Percentiles rank a stretch among this genome's conserved stretches.
phyloP scores from a whole-genome alignment of 2,329 filamentous ascomycete genomes.

The Paecilomyces niveus region DNA sequence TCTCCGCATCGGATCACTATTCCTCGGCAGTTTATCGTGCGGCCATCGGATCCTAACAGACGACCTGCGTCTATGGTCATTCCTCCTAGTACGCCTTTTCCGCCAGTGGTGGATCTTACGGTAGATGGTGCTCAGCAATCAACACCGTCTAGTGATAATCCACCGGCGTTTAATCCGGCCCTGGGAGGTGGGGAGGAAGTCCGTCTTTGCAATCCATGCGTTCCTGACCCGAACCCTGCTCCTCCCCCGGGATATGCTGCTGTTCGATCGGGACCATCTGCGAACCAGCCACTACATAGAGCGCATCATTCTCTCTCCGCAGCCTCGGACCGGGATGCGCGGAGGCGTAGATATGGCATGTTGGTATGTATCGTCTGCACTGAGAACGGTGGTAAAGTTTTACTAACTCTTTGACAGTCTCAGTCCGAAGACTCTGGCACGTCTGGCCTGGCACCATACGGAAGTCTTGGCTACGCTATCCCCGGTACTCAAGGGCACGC shows the following conservation, averaged over 20 bases:
- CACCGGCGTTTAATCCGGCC: slow-evolving; percentile 36
- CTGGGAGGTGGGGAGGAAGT: slow-evolving; percentile 62
- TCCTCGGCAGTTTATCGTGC: slow-evolving; percentile 85
- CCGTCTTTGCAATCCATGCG: slow-evolving; percentile 65
- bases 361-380: slow-evolving; percentile 7
- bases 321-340: slow-evolving; percentile 6
- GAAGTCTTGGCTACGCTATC: slow-evolving; percentile 7
- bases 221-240: slow-evolving; percentile 60
- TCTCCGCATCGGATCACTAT: slow-evolving; percentile 95
- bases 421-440: slow-evolving; percentile 5
- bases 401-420: slow-evolving; percentile 4
- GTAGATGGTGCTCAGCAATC: slow-evolving; percentile 26
- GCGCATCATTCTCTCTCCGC: slow-evolving; percentile 20
- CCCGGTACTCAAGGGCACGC: slow-evolving; percentile 5
- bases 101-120: slow-evolving; percentile 42
- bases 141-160: slow-evolving; percentile 13
- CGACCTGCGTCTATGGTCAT: slow-evolving; percentile 36
- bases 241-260: slow-evolving; percentile 38
- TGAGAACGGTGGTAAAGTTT: not conserved
- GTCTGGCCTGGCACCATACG: slow-evolving; percentile 8
- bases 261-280: slow-evolving; percentile 10
- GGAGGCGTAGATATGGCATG: slow-evolving; percentile 10
- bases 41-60: slow-evolving; percentile 52
- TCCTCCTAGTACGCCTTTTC: slow-evolving; percentile 35
- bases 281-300: slow-evolving; percentile 16